Base-by-base conservation (phyloP, 805 yeast species). In the Ascoidea asiatica region DNA sequence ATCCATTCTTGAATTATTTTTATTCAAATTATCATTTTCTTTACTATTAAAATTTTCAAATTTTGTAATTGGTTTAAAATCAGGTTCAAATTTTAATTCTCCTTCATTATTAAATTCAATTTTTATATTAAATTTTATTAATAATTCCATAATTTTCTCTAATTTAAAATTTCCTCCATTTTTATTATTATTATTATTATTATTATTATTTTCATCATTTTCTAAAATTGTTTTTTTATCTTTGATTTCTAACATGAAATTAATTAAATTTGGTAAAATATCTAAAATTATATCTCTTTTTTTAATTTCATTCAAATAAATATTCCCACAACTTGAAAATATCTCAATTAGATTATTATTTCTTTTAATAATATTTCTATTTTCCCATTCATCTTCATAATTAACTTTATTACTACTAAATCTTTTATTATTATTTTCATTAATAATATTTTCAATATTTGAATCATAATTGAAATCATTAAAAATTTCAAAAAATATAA, bases 401-500 rank as follows among this genome's bases (percentile, higher is more conserved):
- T 37, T 48, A 49, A 40, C 49, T 51, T 43, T 46, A 41, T 44
- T 51, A n/a, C n/a, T n/a, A n/a, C n/a, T n/a, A n/a, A n/a, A n/a
- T 43, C 23, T 41, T 39, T 45, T 36, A 35, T 17, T 48, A 29
- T 49, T 50, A 6, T 50, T 38, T 38, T 46, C 41, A 19, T 46
- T 46, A 38, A 38, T 46, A 18, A 48, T 52, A 40, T 21, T 46
- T 22, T 20, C 43, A 36, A 21, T 42, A 46, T 54, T 56, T 11
- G 57, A 50, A 44, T 47, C 66, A 50, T 69, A 75, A 19, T 67
- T 67, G 38, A 75, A 66, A 51, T 80, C 88, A 54, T 79, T 73
- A 61, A 82, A 88, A 44, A 73, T 60, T 18, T 71, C 66, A 69
- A 75, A 82, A 50, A 78, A 75, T 45, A 78, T 81, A 54, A 82